Conservation (phyloP, 805 yeast species). For the Kuraishia hungarica region DNA sequence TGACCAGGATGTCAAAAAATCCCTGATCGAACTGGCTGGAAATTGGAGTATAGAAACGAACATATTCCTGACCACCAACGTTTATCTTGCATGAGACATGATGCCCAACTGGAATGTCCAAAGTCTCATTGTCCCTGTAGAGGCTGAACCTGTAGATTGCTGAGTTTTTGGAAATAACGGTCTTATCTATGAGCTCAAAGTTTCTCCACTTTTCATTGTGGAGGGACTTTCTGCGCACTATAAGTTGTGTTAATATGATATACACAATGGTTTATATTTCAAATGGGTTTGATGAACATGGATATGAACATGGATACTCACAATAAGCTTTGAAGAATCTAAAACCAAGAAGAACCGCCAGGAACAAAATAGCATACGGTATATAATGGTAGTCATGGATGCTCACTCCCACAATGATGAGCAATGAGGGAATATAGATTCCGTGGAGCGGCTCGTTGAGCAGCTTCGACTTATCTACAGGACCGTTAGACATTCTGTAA, state of each 20-base stretch:
- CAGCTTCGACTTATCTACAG: slow-evolving; percentile 24
- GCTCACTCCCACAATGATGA: slow-evolving; percentile 51
- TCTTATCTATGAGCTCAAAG: slow-evolving; percentile 66
- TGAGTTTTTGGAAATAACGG: slow-evolving; percentile 59
- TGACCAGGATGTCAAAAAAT: slow-evolving; percentile 67
- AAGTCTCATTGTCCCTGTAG: slow-evolving; percentile 47
- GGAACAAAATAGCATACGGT: slow-evolving; percentile 32
- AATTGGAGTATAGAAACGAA: slow-evolving; percentile 72
- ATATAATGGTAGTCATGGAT: slow-evolving; percentile 43
- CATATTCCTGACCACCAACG: slow-evolving; percentile 41
- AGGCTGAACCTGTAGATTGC: slow-evolving; percentile 71
- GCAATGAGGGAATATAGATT: slow-evolving; percentile 57
- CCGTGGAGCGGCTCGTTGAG: slow-evolving; percentile 70
- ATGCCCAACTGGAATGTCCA: slow-evolving; percentile 68
- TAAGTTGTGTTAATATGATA: too few relatives aligned
- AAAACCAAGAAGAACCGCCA: slow-evolving; percentile 28
- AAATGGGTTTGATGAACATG: background rate
- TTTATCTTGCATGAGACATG: slow-evolving; percentile 51
- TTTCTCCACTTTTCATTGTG: slow-evolving; percentile 48
- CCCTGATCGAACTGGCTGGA: slow-evolving; percentile 64
- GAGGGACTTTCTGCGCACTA: slow-evolving; percentile 31
- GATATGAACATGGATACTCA: slow-evolving; percentile 10
- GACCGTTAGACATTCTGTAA: background rate
- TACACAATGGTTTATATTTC: background rate
- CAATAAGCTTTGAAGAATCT: slow-evolving; percentile 27